A percentile compares a stretch with the other conserved stretches of the same genome.
These are phyloP conservation scores for Rhynchosporium graminicola DNA, from an alignment of 2,329 filamentous ascomycete genomes.

Conservation along the genomic window DNA sequence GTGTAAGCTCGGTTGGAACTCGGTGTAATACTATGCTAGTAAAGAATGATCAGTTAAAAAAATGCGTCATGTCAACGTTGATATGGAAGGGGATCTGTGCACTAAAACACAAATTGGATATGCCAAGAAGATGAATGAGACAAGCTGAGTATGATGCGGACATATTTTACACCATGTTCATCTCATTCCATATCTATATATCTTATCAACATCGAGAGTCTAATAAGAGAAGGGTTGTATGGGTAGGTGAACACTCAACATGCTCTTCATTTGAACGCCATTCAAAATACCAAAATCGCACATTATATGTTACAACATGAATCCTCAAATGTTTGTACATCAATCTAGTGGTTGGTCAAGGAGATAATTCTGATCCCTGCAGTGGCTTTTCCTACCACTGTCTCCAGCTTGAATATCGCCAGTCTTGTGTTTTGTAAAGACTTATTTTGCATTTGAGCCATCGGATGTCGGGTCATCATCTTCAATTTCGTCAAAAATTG, in stretches of 20 bases:
- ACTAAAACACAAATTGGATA: too few relatives aligned
- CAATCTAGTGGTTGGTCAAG: neutral
- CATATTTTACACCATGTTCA: neutral
- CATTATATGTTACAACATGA: neutral
- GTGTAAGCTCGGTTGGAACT: too few relatives aligned
- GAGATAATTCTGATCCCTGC: neutral
- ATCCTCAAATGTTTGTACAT: neutral
- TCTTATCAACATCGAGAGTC: neutral
- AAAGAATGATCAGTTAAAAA: too few relatives aligned
- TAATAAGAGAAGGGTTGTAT: constrained; percentile 1
- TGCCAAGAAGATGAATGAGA: neutral
- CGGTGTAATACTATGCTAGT: too few relatives aligned
- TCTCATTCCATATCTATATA: neutral
- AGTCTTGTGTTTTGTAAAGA: neutral
- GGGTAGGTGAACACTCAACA: neutral
- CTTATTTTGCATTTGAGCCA: neutral
- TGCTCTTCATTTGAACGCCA: neutral
- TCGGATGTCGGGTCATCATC: neutral
- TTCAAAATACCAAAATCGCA: neutral
- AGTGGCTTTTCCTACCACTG: neutral
- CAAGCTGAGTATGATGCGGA: neutral
- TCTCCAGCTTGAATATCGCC: neutral
- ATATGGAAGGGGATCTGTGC: too few relatives aligned
- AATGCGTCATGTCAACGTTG: too few relatives aligned
- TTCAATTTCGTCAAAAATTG: neutral